Evolutionary conservation across 768 basidiomycete genomes (phyloP).

Genomic region (Boletus reticulatus): DNA sequence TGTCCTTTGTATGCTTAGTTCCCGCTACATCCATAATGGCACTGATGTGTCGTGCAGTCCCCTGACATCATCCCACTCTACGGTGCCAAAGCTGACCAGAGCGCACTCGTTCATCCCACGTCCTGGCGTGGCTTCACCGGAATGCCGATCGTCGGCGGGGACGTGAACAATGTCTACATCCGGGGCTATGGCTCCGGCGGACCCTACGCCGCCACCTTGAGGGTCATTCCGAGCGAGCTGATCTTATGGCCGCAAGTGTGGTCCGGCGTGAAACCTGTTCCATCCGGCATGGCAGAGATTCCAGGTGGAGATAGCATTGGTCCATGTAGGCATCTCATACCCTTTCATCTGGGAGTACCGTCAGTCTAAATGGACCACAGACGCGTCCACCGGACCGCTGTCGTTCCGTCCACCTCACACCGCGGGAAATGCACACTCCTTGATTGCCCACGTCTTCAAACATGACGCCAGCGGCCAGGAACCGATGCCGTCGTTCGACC

Average conservation of each 20-base stretch:
- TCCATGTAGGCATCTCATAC: background rate
- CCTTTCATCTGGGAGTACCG: background rate
- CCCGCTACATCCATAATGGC: too few species aligned
- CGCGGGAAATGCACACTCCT: constrained; percentile 1
- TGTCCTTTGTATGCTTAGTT: too few species aligned
- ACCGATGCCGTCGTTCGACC: background rate
- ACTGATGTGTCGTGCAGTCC: too few species aligned
- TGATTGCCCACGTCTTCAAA: constrained; percentile 8
- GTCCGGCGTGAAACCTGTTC: background rate
- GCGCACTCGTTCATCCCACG: too few species aligned
- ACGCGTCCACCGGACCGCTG: background rate
- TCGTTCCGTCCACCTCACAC: constrained; percentile 8
- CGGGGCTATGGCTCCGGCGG: too few species aligned
- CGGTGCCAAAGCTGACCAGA: too few species aligned
- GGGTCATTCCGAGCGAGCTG: constrained; percentile 4
- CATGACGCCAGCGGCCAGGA: background rate
- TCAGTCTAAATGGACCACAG: background rate
- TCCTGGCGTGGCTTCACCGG: too few species aligned
- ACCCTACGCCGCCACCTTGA: constrained; percentile 1
- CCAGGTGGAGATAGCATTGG: background rate
- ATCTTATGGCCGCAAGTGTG: constrained; percentile 7
- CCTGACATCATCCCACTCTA: too few species aligned
- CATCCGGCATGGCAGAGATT: background rate
- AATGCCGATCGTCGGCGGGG: too few species aligned
- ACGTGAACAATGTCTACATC: too few species aligned